A percentile compares a stretch with the other conserved stretches of the same genome.
Evolutionary conservation across 2,329 filamentous ascomycete species (phyloP).

Genomic region (Pseudocercospora cruenta): DNA sequence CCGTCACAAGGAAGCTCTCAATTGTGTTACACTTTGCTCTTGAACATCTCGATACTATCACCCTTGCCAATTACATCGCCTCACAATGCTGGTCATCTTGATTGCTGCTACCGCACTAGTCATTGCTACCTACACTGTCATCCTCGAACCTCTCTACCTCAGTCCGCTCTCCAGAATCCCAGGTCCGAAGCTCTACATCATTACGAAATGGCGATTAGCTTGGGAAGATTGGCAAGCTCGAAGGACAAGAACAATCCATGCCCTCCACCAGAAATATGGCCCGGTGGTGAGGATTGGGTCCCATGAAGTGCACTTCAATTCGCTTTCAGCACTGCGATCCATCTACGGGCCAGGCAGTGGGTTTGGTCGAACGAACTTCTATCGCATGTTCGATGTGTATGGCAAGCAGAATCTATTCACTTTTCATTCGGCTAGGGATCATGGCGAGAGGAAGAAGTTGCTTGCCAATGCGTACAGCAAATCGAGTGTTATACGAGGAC

Average conservation of each 20-base stretch:
- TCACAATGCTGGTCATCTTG: neutral
- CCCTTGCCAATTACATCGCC: too few species aligned
- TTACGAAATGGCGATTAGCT: constrained; percentile 52
- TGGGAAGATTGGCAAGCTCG: constrained; percentile 50
- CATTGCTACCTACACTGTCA: constrained; percentile 11
- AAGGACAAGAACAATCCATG: constrained; percentile 48
- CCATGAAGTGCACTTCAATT: constrained; percentile 51
- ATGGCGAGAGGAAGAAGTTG: constrained; percentile 57
- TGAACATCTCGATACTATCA: neutral
- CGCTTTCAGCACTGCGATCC: constrained; percentile 51
- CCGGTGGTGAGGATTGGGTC: constrained; percentile 54
- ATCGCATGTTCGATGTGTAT: constrained; percentile 61
- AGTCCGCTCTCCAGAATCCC: constrained; percentile 35
- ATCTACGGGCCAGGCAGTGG: constrained; percentile 60
- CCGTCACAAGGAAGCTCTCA: neutral
- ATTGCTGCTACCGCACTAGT: neutral
- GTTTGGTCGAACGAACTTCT: constrained; percentile 56
- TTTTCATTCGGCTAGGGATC: constrained; percentile 48
- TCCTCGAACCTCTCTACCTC: constrained; percentile 23
- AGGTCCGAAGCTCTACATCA: constrained; percentile 46
- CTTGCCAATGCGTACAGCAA: constrained; percentile 60
- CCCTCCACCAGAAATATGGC: constrained; percentile 52
- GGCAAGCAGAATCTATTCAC: constrained; percentile 58
- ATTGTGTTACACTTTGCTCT: neutral
- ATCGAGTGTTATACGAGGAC: constrained; percentile 45